Evolutionary conservation across 768 basidiomycete genomes (phyloP), one percentile per base, ranked within the genome.

Genomic region (Harrya chromipes): DNA sequence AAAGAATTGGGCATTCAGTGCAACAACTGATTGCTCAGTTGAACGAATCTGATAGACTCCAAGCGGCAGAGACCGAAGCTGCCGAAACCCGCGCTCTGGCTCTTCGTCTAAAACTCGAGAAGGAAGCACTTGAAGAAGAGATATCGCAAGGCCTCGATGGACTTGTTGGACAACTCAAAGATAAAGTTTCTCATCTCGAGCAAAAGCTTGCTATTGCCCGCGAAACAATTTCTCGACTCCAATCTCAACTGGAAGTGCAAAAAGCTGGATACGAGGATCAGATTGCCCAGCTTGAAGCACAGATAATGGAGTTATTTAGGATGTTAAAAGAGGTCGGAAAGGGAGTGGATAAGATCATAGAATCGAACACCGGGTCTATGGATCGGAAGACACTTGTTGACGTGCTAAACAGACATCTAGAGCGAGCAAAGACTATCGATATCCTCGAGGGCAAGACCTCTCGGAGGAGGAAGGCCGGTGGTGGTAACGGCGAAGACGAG

Each of bases 231-330:
- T 74, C 81, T 24, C 76, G 85, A 42, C 72, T 97, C 10, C 86
- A 91, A 60, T 80, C 79, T 16, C 89, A 91, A 60, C 70, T 97
- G 46, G 84, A 82, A 57, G 77, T 79, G 35, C 89, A 94, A 70
- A 89, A 85, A 65, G 65, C 72, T 14, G 82, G 80, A 13, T 94
- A 94, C 62, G 89, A 94, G 62, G 89, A 92, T 49, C 83, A 83
- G 57, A 91, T 97, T 49, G 76, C 81, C 4, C 90, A 95, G 65
- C 82, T 95, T 13, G 93, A 97, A 63, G 79, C 85, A 12, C 90
- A 97, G 73, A 94, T 95, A 53, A 82, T 89, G 77, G 94, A 97
- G 64, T 70, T 97, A 16, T 98, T 94, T 73, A 79, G 87, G 57
- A 95, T 97, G 92, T 74, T 98, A 46, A 89, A 84, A 64, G 90